These are phyloP conservation scores for Ammopiptanthus mongolicus DNA, from an alignment of 306 rosid species.

Conservation along the genomic window DNA sequence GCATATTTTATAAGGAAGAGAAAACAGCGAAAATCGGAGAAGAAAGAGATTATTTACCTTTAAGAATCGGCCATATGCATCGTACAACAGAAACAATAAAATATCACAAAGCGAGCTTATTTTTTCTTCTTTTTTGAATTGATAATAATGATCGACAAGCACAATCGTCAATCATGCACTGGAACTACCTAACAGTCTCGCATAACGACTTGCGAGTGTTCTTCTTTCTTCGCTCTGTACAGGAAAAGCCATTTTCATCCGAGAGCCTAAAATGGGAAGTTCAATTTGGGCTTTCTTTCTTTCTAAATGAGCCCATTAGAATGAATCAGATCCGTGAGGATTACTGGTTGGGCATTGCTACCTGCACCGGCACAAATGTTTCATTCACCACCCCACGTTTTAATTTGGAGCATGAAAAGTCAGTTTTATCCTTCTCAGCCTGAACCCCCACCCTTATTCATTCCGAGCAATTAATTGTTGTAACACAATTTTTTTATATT, in stretches of 20 bases:
- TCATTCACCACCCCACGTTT: too few species aligned
- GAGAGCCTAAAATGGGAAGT: background rate
- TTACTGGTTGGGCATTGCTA: too few species aligned
- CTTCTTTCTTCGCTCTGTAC: background rate
- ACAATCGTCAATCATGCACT: background rate
- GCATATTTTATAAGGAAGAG: background rate
- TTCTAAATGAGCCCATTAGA: too few species aligned
- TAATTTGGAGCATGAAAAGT: too few species aligned
- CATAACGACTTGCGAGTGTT: background rate
- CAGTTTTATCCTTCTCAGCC: too few species aligned
- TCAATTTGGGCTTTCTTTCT: background rate
- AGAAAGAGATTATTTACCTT: too few species aligned
- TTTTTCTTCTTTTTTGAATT: background rate
- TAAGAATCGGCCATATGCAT: background rate
- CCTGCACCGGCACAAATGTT: too few species aligned
- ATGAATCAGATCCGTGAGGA: too few species aligned
- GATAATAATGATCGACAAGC: background rate
- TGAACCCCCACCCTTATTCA: too few species aligned
- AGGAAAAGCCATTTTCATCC: background rate
- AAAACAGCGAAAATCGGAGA: background rate
- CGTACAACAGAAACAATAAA: constrained; percentile 14
- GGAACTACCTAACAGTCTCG: constrained; percentile 27
- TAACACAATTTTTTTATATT: too few species aligned
- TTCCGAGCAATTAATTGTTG: too few species aligned
- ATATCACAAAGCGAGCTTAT: constrained; percentile 18